These are phyloP conservation scores for Gossypium turneri DNA, from an alignment of 345 rosid species.

Conservation along the genomic window DNA sequence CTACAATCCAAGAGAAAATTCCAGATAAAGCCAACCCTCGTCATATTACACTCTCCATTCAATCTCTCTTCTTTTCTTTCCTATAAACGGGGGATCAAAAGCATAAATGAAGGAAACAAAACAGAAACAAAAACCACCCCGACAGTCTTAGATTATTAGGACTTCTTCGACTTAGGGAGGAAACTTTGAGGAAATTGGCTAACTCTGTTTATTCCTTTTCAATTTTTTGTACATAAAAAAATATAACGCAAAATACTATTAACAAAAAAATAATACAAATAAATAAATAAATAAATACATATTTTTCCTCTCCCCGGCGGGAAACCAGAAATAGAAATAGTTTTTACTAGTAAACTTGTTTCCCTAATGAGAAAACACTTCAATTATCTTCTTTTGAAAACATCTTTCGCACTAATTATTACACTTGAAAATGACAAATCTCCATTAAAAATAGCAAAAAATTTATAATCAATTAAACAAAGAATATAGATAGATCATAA, in stretches of 20 bases:
- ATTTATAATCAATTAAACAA: not conserved
- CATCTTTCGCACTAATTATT: not conserved
- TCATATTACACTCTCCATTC: slow-evolving; percentile 76
- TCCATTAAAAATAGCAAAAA: not conserved
- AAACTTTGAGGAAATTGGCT: not conserved
- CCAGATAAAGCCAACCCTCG: slow-evolving; percentile 60
- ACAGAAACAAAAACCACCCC: not conserved
- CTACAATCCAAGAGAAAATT: slow-evolving; percentile 61
- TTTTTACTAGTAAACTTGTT: not conserved
- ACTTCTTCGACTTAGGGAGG: not conserved
- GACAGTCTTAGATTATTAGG: not conserved
- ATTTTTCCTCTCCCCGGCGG: not conserved
- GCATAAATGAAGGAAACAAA: not conserved
- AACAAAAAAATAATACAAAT: not conserved
- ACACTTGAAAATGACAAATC: not conserved
- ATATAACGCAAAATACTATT: not conserved
- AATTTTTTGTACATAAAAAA: no score
- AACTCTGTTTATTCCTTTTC: not conserved
- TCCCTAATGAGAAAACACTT: not conserved
- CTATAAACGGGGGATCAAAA: slow-evolving; percentile 17
- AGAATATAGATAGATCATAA: not conserved
- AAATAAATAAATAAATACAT: not conserved
- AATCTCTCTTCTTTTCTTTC: slow-evolving; percentile 13
- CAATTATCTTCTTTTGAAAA: not conserved
- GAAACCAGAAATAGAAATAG: not conserved